These are phyloP conservation scores for Microsporum canis DNA, from an alignment of 2,329 filamentous ascomycete genomes.

Conservation along the genomic window DNA sequence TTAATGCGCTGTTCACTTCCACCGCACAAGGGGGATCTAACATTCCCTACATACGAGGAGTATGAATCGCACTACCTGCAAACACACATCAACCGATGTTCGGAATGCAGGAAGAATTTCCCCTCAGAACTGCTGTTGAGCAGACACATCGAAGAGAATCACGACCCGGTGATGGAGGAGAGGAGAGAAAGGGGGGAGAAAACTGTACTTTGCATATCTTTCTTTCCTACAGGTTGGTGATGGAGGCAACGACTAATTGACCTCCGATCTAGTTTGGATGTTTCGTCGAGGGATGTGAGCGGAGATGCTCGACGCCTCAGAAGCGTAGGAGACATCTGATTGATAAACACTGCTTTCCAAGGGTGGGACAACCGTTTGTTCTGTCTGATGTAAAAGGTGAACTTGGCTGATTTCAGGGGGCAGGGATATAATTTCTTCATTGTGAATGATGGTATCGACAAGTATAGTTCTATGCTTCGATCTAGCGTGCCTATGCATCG, in stretches of 20 bases:
- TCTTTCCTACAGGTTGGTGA: neutral
- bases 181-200: slow-evolving; percentile 71
- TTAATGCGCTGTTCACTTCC: slow-evolving; percentile 73
- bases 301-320: slow-evolving; percentile 68
- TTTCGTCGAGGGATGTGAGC: slow-evolving; percentile 79
- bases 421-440: slow-evolving; percentile 76
- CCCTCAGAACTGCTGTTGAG: slow-evolving; percentile 69
- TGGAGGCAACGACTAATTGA: neutral
- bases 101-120: slow-evolving; percentile 76
- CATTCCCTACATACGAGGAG: slow-evolving; percentile 63
- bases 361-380: slow-evolving; percentile 27
- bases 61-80: slow-evolving; percentile 82
- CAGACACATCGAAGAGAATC: slow-evolving; percentile 81
- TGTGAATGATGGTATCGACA: slow-evolving; percentile 81
- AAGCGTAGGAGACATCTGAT: slow-evolving; percentile 83
- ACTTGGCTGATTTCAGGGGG: neutral
- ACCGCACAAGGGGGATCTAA: slow-evolving; percentile 59
- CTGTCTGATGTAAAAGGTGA: neutral
- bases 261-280: slow-evolving; percentile 56
- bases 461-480: slow-evolving; percentile 63
- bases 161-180: slow-evolving; percentile 67
- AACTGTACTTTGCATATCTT: slow-evolving; percentile 45
- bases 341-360: slow-evolving; percentile 87
- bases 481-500: slow-evolving; percentile 24
- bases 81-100: slow-evolving; percentile 71